These are phyloP conservation scores for Stephania japonica DNA, from an alignment of 164 flowering plant species.

Conservation along the genomic window DNA sequence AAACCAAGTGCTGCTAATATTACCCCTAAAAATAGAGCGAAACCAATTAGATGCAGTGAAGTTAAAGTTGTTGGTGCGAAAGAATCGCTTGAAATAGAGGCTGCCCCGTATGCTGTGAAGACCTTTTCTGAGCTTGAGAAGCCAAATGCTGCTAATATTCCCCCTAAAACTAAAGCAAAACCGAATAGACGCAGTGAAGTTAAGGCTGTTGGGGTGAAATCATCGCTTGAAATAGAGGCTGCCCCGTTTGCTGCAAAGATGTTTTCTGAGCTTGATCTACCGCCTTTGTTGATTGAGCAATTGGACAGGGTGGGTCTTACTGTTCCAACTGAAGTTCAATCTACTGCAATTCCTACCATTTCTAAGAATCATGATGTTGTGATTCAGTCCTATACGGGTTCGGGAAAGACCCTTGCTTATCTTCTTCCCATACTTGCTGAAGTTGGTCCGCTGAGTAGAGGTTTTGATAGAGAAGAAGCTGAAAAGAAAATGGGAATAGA, in stretches of 20 bases:
- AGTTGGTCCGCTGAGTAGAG: conserved; percentile 58
- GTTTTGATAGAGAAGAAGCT: conserved; percentile 19
- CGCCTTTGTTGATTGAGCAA: conserved; percentile 53
- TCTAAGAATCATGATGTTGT: conserved; percentile 69
- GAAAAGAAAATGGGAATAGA: conserved; percentile 50
- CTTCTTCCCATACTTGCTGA: conserved; percentile 84
- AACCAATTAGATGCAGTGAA: no score
- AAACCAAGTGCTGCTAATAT: conserved; percentile 19
- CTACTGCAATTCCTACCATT: conserved; percentile 78
- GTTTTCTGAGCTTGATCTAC: conserved; percentile 73
- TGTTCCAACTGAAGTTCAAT: conserved; percentile 84
- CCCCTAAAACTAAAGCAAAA: conserved; percentile 31
- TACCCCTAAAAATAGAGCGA: conserved; percentile 28
- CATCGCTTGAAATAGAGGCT: conserved; percentile 34
- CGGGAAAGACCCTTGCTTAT: conserved; percentile 94
- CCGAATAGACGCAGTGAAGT: conserved; percentile 17
- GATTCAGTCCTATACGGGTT: conserved; percentile 95
- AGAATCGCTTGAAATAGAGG: no score
- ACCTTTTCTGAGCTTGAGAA: conserved; percentile 13
- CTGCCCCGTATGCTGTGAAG: no score
- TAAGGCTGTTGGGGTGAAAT: conserved; percentile 27
- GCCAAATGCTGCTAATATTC: conserved; percentile 19
- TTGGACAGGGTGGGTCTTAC: conserved; percentile 64
- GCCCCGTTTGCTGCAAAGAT: conserved; percentile 74
- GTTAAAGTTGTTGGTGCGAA: background rate